Percentiles rank a stretch among this genome's conserved stretches.
Evolutionary conservation across 192 early-diverging fungal species (phyloP).

Genomic region (Coemansia sp.): DNA sequence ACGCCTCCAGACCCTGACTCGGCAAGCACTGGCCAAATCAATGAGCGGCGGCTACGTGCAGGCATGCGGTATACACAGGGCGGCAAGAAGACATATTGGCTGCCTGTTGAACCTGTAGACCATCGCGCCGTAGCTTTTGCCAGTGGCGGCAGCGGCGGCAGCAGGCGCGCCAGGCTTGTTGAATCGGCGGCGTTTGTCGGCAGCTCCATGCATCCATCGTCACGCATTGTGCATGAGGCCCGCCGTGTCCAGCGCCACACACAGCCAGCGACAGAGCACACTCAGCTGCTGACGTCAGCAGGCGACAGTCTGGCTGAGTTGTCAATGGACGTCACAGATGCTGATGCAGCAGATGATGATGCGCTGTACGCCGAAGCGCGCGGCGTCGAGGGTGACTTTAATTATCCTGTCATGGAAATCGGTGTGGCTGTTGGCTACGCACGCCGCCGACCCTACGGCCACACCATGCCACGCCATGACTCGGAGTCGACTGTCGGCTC

Average conservation of each 20-base stretch:
- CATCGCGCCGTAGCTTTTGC: constrained; percentile 47
- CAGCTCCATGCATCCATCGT: constrained; percentile 44
- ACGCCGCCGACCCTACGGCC: constrained; percentile 46
- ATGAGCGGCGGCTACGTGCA: constrained; percentile 54
- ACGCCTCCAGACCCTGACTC: neutral
- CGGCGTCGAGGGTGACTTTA: constrained; percentile 47
- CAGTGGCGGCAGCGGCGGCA: constrained; percentile 34
- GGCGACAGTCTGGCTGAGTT: constrained; percentile 24
- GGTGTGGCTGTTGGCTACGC: constrained; percentile 49
- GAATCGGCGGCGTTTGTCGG: constrained; percentile 34
- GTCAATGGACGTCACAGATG: constrained; percentile 36
- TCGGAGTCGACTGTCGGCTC: constrained; percentile 5
- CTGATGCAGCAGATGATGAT: constrained; percentile 30
- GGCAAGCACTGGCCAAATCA: constrained; percentile 25
- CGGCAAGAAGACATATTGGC: constrained; percentile 58
- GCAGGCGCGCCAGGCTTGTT: constrained; percentile 15
- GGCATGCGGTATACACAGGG: constrained; percentile 58
- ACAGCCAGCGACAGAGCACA: constrained; percentile 33
- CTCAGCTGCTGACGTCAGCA: constrained; percentile 13
- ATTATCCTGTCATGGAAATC: constrained; percentile 54
- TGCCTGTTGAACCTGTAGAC: constrained; percentile 52
- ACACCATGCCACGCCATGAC: constrained; percentile 20
- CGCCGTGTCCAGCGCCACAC: constrained; percentile 28
- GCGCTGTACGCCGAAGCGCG: constrained; percentile 46
- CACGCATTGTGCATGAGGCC: constrained; percentile 34